Base-by-base conservation (phyloP, 1,284 basidiomycete species). In the Irpex lacteus region DNA sequence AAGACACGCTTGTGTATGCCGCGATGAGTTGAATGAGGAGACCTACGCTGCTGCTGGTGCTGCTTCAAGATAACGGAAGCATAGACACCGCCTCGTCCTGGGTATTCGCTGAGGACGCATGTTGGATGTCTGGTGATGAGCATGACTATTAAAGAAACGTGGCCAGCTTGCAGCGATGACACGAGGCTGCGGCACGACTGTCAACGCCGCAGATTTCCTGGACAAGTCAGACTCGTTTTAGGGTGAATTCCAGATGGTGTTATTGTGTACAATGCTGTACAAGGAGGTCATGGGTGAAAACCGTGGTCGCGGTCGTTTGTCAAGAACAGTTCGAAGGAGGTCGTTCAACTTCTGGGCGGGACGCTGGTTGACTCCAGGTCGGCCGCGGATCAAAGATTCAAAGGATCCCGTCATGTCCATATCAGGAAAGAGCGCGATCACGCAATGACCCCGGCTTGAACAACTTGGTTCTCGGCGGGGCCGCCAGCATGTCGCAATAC, bases 21-120 rank as follows among this genome's bases (percentile, higher is more conserved):
- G 37, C 52, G 61, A 63, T 32, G 34, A 60, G 49, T 59, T 50
- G 60, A 26, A 58, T 60, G 65, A 54, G 59, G 26, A 62, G 64
- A 56, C 26, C 54, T 56, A 36, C 53, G 57, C 8, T 34, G 40
- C 47, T 59, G 18, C 26, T 54, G 49, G 4, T 34, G 40, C 47
- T 59, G 18, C 26, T 54, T 34, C 47, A 19, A 60, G 57, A 55
- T 55, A 49, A 26, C 37, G 11, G 36, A 36, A 36, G 52, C 34
- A 52, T 32, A 21, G 8, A 52, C 61, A 57, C 53, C 21, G 61
- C 61, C 40, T 56, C 26, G 49, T 19, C 53, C 47, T 13, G 38
- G 1, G 5, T n/a, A 52, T 26, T 62, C 58, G 57, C 47, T 65
- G 57, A 7, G 37, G 19, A 57, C 58, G 56, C 61, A 60, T 65